Evolutionary conservation across 2,329 filamentous ascomycete species (phyloP).

Genomic region (Helotiales sp.): DNA sequence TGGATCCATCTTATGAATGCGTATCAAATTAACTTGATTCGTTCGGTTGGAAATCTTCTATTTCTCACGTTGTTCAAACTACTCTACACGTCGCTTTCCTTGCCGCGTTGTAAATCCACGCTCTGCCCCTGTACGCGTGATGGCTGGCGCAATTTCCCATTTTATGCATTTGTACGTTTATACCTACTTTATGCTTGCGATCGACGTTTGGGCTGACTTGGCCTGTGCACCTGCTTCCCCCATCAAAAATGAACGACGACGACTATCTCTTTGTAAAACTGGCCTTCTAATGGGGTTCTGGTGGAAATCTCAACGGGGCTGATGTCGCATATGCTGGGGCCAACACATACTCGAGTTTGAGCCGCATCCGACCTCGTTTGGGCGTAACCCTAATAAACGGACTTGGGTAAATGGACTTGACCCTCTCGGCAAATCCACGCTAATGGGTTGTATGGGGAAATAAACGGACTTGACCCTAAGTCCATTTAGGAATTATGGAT

Average conservation of each 20-base stretch:
- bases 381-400: neutral
- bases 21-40: constrained; percentile 13
- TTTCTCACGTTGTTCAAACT: constrained; percentile 1
- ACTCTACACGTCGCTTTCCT: neutral
- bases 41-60: neutral
- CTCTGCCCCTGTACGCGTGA: constrained; percentile 5
- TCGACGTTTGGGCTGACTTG: constrained; percentile 7
- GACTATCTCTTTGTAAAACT: constrained; percentile 10
- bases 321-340: neutral
- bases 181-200: neutral
- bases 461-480: no score
- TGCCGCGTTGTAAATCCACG: constrained; percentile 13
- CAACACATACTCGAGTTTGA: neutral
- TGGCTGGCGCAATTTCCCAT: constrained; percentile 18
- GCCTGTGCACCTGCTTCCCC: constrained; percentile 17
- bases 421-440: no score
- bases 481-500: no score
- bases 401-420: no score
- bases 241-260: constrained; percentile 12
- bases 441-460: no score
- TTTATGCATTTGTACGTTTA: constrained; percentile 21
- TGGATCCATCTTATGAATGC: no score
- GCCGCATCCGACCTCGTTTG: neutral
- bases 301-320: neutral
- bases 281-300: constrained; percentile 1